phyloP scores from a whole-genome alignment of 805 yeast genomes.

The Wickerhamiella alocasiicola region DNA sequence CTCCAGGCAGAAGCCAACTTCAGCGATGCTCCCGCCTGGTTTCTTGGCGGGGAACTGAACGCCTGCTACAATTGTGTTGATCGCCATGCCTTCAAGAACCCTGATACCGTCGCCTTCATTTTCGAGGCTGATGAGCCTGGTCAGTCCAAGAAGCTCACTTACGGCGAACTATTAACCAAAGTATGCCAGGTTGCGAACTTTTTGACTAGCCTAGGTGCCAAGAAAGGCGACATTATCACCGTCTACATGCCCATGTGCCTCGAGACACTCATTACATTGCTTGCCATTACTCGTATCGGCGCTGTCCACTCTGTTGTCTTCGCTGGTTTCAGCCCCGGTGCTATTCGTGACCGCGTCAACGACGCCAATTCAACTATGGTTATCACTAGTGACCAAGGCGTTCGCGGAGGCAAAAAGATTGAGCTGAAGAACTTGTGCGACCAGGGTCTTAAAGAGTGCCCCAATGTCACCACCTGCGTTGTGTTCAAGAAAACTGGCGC shows the following conservation, averaged over 20 bases:
- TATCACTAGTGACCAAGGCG: slow-evolving; percentile 70
- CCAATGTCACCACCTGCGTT: slow-evolving; percentile 53
- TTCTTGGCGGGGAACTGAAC: slow-evolving; percentile 64
- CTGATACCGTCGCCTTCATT: slow-evolving; percentile 58
- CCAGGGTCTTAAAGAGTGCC: slow-evolving; percentile 58
- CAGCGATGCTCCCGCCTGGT: slow-evolving; percentile 47
- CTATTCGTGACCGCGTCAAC: slow-evolving; percentile 55
- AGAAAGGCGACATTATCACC: slow-evolving; percentile 77
- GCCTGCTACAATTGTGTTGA: slow-evolving; percentile 76
- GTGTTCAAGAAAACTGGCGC: slow-evolving; percentile 67
- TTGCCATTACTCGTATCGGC: slow-evolving; percentile 71
- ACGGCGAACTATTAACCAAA: slow-evolving; percentile 56
- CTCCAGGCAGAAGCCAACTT: slow-evolving; percentile 12
- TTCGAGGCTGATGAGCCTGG: slow-evolving; percentile 74
- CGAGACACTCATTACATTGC: slow-evolving; percentile 59
- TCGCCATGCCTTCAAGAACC: slow-evolving; percentile 61
- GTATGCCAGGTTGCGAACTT: slow-evolving; percentile 64
- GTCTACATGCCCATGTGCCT: slow-evolving; percentile 81
- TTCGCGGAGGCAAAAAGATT: slow-evolving; percentile 71
- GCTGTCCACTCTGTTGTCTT: slow-evolving; percentile 77
- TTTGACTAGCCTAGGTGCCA: slow-evolving; percentile 50
- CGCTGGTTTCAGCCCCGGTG: slow-evolving; percentile 71
- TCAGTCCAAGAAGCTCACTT: slow-evolving; percentile 50
- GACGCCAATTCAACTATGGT: slow-evolving; percentile 63
- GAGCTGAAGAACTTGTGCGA: slow-evolving; percentile 74